Evolutionary conservation across 129 eudicot species (phyloP).

Genomic region (Flaveria sonorensis): DNA sequence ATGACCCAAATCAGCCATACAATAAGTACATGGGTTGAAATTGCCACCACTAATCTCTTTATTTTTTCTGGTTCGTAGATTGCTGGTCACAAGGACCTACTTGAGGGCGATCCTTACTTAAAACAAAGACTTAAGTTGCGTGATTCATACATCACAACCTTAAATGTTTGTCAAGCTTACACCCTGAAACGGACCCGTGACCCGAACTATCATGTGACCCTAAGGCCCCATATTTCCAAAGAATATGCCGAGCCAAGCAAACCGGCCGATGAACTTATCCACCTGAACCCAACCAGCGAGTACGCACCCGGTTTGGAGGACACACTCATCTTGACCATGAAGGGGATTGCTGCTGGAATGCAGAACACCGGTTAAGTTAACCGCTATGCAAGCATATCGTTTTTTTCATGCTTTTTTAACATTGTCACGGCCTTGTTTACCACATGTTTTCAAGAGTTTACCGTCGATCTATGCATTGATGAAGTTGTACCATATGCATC

Average conservation of each 20-base stretch:
- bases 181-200: slow-evolving; percentile 89
- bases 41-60: background rate
- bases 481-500: slow-evolving; percentile 26
- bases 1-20: background rate
- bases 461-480: slow-evolving; percentile 24
- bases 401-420: slow-evolving; percentile 21
- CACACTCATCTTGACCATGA: slow-evolving; percentile 96
- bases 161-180: slow-evolving; percentile 83
- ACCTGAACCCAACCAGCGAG: slow-evolving; percentile 85
- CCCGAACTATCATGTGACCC: slow-evolving; percentile 65
- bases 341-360: slow-evolving; percentile 99
- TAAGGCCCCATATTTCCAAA: slow-evolving; percentile 84
- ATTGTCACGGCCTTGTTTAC: slow-evolving; percentile 25
- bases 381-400: background rate
- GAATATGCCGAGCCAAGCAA: slow-evolving; percentile 73
- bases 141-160: slow-evolving; percentile 85
- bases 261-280: slow-evolving; percentile 77
- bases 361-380: slow-evolving; percentile 84
- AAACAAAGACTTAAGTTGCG: slow-evolving; percentile 84
- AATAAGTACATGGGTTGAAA: background rate
- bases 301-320: slow-evolving; percentile 99
- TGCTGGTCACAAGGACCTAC: slow-evolving; percentile 92
- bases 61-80: slow-evolving; percentile 43
- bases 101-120: slow-evolving; percentile 90
- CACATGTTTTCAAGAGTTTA: slow-evolving; percentile 35